Evolutionary conservation across 768 basidiomycete species (phyloP).

Genomic region (Albatrellus ellisii): DNA sequence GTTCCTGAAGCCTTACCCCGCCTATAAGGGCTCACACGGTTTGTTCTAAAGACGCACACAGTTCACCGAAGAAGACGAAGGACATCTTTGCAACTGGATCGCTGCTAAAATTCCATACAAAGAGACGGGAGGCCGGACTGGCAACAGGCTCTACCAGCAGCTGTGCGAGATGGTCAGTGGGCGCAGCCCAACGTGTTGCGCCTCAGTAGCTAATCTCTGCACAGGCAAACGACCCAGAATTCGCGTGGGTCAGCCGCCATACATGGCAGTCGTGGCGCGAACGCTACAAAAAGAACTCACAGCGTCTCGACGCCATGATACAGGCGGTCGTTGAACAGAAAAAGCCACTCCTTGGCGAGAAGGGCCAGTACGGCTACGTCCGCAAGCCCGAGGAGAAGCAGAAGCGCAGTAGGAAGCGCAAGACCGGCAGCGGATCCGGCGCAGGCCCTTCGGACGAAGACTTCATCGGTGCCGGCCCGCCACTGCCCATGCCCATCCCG

Average conservation of each 20-base stretch:
- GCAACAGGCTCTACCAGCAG: constrained; percentile 75
- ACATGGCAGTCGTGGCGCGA: constrained; percentile 90
- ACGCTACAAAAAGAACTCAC: constrained; percentile 73
- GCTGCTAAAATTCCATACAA: constrained; percentile 76
- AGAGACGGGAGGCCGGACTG: constrained; percentile 69
- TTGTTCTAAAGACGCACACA: constrained; percentile 46
- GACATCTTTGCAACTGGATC: constrained; percentile 65
- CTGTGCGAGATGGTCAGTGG: constrained; percentile 51
- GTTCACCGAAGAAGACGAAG: constrained; percentile 68
- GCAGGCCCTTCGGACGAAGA: constrained; percentile 11
- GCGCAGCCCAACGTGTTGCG: background rate
- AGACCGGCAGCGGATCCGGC: constrained; percentile 5
- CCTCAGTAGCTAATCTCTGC: background rate
- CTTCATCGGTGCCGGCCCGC: constrained; percentile 9
- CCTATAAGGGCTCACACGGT: background rate
- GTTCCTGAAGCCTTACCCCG: background rate
- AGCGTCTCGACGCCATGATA: constrained; percentile 53
- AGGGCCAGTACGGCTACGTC: constrained; percentile 75
- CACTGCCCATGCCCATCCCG: constrained; percentile 9
- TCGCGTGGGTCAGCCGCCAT: constrained; percentile 67
- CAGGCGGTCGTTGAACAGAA: constrained; percentile 54
- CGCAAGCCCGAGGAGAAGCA: constrained; percentile 60
- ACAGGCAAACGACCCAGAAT: constrained; percentile 57
- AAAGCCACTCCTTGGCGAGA: constrained; percentile 56
- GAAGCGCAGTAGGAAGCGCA: constrained; percentile 23